Evolutionary conservation across 352 stramenopile species (phyloP), one percentile per base, ranked within the genome.

Genomic region (Phytophthora multivora): DNA sequence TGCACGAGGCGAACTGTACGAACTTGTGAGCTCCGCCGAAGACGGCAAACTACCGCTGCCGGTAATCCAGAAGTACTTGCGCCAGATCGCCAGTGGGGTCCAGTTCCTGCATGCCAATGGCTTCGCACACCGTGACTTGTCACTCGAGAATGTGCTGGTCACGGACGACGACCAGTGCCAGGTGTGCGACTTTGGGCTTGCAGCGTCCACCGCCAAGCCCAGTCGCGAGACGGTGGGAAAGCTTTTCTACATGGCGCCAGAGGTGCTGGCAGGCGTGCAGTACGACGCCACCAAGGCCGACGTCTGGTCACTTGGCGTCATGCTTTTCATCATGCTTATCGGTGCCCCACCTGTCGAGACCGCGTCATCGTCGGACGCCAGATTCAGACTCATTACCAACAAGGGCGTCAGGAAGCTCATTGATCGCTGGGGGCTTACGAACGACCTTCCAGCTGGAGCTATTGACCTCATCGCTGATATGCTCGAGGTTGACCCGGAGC

Each of bases 191-290:
- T 90, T 95, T 38, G 86, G 86, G 0, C 73, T 95, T 11, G 83
- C 80, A 2, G 77, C 79, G 5, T 72, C 74, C 8, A 84, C 80
- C 6, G 73, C 71, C 31, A 67, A 76, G 21, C 50, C 50, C 9
- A 73, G 56, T 25, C 72, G 69, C 42, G 75, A 89, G 64, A 86
- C 82, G 5, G 87, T 93, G 35, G 87, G 87, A 39, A 95, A 95
- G 68, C 76, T 90, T 25, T 92, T 91, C 57, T 95, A 95, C 73
- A 95, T 95, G 82, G 84, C 83, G 2, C 86, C 86, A 2, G 86
- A 95, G 63, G 83, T 93, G 21, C 72, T 91, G n/a, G 79, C 76
- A 0, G 78, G 77, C 18, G 55, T 71, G 19, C 66, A 66, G 33
- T 95, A 93, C 62, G 74, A 89, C 69, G 79, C 86, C 11, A 80